A percentile compares a stretch with the other conserved stretches of the same genome.
phyloP scores from a whole-genome alignment of 495 filamentous ascomycete species.

The Penicillium roqueforti region DNA sequence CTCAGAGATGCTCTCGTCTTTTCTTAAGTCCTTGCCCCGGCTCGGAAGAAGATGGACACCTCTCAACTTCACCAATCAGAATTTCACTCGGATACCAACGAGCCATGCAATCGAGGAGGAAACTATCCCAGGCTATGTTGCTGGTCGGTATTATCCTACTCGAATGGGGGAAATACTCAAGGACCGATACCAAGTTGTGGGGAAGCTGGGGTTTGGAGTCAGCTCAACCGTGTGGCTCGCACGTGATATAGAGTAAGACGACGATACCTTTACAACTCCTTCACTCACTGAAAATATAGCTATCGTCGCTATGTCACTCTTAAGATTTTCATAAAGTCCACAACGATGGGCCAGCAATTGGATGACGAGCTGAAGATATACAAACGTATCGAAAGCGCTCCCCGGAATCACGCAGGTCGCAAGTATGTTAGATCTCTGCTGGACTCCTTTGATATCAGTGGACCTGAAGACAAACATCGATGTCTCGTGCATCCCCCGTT shows the following conservation, averaged over 20 bases:
- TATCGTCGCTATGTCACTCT: conserved; percentile 31
- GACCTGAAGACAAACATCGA: conserved; percentile 36
- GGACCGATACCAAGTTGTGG: conserved; percentile 33
- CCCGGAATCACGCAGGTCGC: conserved; percentile 24
- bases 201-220: conserved; percentile 37
- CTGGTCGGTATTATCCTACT: conserved; percentile 32
- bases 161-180: conserved; percentile 36
- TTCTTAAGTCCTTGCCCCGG: conserved; percentile 19
- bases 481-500: conserved; percentile 42
- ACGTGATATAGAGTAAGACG: conserved; percentile 30
- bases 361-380: conserved; percentile 32
- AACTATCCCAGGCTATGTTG: conserved; percentile 28
- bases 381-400: conserved; percentile 18
- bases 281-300: conserved; percentile 6
- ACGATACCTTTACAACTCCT: background rate
- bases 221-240: conserved; percentile 37
- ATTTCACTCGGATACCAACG: conserved; percentile 8
- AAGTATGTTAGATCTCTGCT: conserved; percentile 22
- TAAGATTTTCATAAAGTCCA: conserved; percentile 30
- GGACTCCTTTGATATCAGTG: conserved; percentile 33
- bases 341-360: conserved; percentile 19
- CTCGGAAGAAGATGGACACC: conserved; percentile 20
- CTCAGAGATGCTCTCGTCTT: conserved; percentile 10
- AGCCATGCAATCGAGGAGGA: conserved; percentile 21
- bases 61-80: conserved; percentile 23